phyloP scores from a whole-genome alignment of 2,329 filamentous ascomycete genomes.

The Pseudogymnoascus sp. region DNA sequence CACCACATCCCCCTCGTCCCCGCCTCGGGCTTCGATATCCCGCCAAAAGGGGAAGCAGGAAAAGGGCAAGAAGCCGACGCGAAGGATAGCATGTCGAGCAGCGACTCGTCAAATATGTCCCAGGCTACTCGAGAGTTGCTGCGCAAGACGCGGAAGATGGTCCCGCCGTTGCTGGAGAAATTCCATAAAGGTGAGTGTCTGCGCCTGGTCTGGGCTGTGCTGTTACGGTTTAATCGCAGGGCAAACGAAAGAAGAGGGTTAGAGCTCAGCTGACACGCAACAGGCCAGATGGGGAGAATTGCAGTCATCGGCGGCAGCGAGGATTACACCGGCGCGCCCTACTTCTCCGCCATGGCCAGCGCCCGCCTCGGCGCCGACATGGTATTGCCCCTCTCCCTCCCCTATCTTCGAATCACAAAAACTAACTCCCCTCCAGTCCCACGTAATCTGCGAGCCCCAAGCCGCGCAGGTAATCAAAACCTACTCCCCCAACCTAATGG shows the following conservation, averaged over 20 bases:
- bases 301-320: conserved; percentile 91
- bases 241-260: background rate
- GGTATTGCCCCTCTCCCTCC: conserved; percentile 40
- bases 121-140: conserved; percentile 66
- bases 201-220: background rate
- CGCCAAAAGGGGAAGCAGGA: background rate
- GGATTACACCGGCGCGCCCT: conserved; percentile 94
- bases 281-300: conserved; percentile 84
- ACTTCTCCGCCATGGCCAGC: conserved; percentile 96
- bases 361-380: conserved; percentile 84
- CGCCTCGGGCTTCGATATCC: background rate
- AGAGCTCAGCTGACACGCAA: background rate
- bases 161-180: conserved; percentile 88
- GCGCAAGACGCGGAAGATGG: conserved; percentile 73
- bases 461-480: conserved; percentile 89
- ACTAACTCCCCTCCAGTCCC: conserved; percentile 47
- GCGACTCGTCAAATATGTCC: conserved; percentile 45
- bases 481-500: conserved; percentile 97
- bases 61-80: background rate
- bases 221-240: background rate
- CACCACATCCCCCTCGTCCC: conserved; percentile 4
- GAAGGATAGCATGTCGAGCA: conserved; percentile 19
- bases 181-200: conserved; percentile 79
- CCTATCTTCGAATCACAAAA: background rate
- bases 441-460: conserved; percentile 89